Conservation (phyloP, 2,329 filamentous ascomycete genomes). For the Tolypocladium endophyticum region DNA sequence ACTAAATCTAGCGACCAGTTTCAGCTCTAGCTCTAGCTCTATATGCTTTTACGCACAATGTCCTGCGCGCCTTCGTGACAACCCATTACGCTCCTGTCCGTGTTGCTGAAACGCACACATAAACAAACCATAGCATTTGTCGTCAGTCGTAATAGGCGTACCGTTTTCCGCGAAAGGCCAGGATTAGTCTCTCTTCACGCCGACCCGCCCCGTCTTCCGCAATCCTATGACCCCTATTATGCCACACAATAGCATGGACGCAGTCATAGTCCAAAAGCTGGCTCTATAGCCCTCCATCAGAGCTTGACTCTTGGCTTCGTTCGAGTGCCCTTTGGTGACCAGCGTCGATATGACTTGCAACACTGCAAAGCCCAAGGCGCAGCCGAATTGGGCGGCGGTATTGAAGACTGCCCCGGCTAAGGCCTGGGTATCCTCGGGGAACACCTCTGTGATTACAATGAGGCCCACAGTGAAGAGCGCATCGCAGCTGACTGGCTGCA, state of each 20-base stretch:
- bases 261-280: slow-evolving; percentile 40
- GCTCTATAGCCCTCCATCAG: slow-evolving; percentile 38
- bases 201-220: slow-evolving; percentile 31
- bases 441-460: slow-evolving; percentile 42
- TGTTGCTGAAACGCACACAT: neutral
- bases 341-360: slow-evolving; percentile 32
- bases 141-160: neutral
- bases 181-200: slow-evolving; percentile 29
- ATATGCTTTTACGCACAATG: neutral
- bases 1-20: neutral
- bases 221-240: slow-evolving; percentile 28
- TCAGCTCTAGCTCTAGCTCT: neutral
- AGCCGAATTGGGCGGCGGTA: slow-evolving; percentile 45
- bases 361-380: slow-evolving; percentile 34
- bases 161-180: neutral
- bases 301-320: slow-evolving; percentile 14
- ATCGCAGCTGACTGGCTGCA: slow-evolving; percentile 30
- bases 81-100: neutral
- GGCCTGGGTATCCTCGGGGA: slow-evolving; percentile 45
- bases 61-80: neutral
- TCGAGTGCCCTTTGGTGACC: slow-evolving; percentile 22
- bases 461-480: slow-evolving; percentile 46
- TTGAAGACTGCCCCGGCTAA: slow-evolving; percentile 54
- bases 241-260: slow-evolving; percentile 29
- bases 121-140: neutral